Evolutionary conservation across 2,329 filamentous ascomycete species (phyloP), one percentile per base, ranked within the genome.

Genomic region (Periconia sp.): DNA sequence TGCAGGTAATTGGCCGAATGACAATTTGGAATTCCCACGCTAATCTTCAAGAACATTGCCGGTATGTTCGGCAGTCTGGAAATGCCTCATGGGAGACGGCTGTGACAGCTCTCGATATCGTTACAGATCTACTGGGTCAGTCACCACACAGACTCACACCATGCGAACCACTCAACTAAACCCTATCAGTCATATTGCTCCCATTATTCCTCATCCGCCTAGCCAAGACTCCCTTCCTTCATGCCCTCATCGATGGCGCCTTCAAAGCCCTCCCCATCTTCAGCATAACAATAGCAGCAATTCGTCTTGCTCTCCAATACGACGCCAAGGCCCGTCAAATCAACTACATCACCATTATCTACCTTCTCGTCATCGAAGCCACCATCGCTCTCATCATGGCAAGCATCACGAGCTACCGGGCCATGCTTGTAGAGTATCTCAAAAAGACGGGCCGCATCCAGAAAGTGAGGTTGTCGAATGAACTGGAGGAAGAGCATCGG

Each of bases 221-320:
- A 59, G 57, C 61, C 2, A 56, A 59, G 20, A 54, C 55, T 43
- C 50, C 54, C 2, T 45, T 49, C 13, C 48, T 47, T n/a, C 40
- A 56, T 18, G 52, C 61, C 15, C 47, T 60, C 23, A 54, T 58
- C 45, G 58, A 63, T 19, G 50, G 47, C 13, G 43, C 30, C 3
- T 62, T 60, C 53, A 63, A 62, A 45, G 49, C 50, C 20, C 46
- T 63, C 6, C 59, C 57, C 10, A 35, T 60, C 6, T 56, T 60
- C 42, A 33, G 45, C 19, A 53, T 63, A n/a, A 49, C 47, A 3
- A 51, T 62, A 13, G 56, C 59, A 7, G 47, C 40, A 20, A 55
- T 50, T 2, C 59, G 61, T 8, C 44, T 62, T 11, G 54, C 46
- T 13, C 19, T 59, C 7, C 52, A 59, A 50, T 60, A 56, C 45